A percentile compares a stretch with the other conserved stretches of the same genome.
Conservation (phyloP, 352 stramenopile genomes). For the Vaucheria bursata region DNA sequence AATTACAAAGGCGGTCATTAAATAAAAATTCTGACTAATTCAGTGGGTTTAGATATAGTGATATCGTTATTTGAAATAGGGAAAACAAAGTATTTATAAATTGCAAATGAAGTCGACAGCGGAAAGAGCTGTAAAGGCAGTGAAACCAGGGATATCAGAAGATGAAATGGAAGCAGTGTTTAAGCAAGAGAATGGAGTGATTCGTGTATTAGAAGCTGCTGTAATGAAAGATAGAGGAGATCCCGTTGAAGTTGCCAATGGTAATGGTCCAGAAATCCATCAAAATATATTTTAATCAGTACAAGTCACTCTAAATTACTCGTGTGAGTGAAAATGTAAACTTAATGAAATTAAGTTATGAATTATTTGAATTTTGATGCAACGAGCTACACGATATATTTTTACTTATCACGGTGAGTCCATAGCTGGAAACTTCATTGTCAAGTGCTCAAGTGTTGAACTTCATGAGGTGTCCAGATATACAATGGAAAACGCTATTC, state of each 20-base stretch:
- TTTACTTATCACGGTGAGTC: not conserved
- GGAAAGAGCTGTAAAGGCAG: constrained; percentile 90
- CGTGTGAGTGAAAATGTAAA: not conserved
- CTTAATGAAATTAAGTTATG: not conserved
- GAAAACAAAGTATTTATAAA: constrained; percentile 83
- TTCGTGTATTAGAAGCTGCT: constrained; percentile 25
- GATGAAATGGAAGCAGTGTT: constrained; percentile 93
- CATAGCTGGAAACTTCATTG: too few species aligned
- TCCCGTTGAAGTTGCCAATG: constrained; percentile 18
- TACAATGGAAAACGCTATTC: too few species aligned
- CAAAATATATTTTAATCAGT: too few species aligned
- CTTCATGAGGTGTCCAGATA: too few species aligned
- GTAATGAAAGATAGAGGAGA: constrained; percentile 30
- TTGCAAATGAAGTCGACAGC: constrained; percentile 94
- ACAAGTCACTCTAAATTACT: not conserved
- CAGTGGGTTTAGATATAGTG: too few species aligned
- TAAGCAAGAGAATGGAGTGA: constrained; percentile 45
- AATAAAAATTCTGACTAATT: too few species aligned
- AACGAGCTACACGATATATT: not conserved
- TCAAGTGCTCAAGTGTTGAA: too few species aligned
- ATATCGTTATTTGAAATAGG: too few species aligned
- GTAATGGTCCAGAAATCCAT: too few species aligned
- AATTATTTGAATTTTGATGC: not conserved
- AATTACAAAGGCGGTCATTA: too few species aligned
- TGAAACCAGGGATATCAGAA: constrained; percentile 90